phyloP scores from a whole-genome alignment of 2,329 filamentous ascomycete species.

The Zalaria obscura region DNA sequence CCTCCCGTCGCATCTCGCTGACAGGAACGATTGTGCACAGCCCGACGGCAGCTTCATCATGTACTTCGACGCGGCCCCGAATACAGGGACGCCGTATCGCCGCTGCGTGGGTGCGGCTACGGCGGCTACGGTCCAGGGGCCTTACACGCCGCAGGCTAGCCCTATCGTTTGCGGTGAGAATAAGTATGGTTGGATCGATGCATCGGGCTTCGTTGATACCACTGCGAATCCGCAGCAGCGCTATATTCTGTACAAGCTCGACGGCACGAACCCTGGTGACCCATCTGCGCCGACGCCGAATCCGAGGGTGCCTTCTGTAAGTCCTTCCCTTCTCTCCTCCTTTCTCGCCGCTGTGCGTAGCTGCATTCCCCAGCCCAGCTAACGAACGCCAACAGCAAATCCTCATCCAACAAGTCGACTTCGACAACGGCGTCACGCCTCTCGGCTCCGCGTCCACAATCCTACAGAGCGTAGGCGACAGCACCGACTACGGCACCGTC shows the following conservation, averaged over 20 bases:
- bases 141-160: slow-evolving; percentile 10
- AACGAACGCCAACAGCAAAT: slow-evolving; percentile 12
- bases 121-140: slow-evolving; percentile 11
- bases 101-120: slow-evolving; percentile 18
- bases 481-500: slow-evolving; percentile 16
- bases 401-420: slow-evolving; percentile 15
- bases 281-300: slow-evolving; percentile 2
- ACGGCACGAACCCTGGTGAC: slow-evolving; percentile 8
- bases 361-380: no score
- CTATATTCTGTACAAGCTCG: slow-evolving; percentile 17
- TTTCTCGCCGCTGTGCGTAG: no score
- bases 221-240: slow-evolving; percentile 7
- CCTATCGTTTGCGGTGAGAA: slow-evolving; percentile 13
- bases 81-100: slow-evolving; percentile 9
- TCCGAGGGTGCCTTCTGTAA: slow-evolving; percentile 6
- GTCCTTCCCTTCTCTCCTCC: no score
- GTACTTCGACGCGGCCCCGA: slow-evolving; percentile 15
- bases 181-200: slow-evolving; percentile 16
- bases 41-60: slow-evolving; percentile 14
- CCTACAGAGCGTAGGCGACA: slow-evolving; percentile 14
- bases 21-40: neutral
- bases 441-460: slow-evolving; percentile 12
- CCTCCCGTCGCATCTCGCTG: no score
- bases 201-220: slow-evolving; percentile 13
- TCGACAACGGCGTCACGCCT: slow-evolving; percentile 15